Base-by-base conservation (phyloP, 306 rosid species). In the Gleditsia sinensis region DNA sequence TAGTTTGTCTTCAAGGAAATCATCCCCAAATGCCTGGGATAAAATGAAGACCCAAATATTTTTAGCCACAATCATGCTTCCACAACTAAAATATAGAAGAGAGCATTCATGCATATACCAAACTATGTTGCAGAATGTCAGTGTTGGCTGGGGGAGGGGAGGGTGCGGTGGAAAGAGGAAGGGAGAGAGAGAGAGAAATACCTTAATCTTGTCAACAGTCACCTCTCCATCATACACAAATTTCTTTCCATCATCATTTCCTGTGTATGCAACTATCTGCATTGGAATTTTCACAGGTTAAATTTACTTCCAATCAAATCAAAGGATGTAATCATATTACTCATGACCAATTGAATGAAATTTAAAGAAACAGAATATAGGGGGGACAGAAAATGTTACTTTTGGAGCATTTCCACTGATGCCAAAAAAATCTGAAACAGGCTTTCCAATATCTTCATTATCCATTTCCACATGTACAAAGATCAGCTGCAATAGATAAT, bases 381-480 rank as follows among this genome's bases (percentile, higher is more conserved):
- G 37, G 6, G 14, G 34, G 10, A 42, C 36, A 69, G 82, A 74
- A 71, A 81, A 40, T 17, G 67, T 74, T 87, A 92, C 99, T 83
- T 87, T 83, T 67, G 99, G 96, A 83, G 69, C 81, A 83, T 79
- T 86, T 40, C 95, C 85, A 14, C 83, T 69, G 78, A 94, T 70
- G 66, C 99, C 99, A 83, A 94, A 94, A 82, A 84, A 92, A 19
- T 88, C 96, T 65, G 96, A 90, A 71, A 94, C 96, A 59, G 96
- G 99, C 88, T 83, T 88, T 78, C 99, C 99, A 33, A 82, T 90
- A 63, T 94, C 99, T 83, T 90, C 96, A 39, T 86, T 83, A 83
- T 92, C 98, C 79, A 77, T 70, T 82, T 92, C 91, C 84, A 94
- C 97, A 24, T 78, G 86, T 75, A 94, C 97, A 72, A 94, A 92